These are phyloP conservation scores for Porpolomopsis calyptriformis DNA, from an alignment of 768 basidiomycete genomes.

Conservation along the genomic window DNA sequence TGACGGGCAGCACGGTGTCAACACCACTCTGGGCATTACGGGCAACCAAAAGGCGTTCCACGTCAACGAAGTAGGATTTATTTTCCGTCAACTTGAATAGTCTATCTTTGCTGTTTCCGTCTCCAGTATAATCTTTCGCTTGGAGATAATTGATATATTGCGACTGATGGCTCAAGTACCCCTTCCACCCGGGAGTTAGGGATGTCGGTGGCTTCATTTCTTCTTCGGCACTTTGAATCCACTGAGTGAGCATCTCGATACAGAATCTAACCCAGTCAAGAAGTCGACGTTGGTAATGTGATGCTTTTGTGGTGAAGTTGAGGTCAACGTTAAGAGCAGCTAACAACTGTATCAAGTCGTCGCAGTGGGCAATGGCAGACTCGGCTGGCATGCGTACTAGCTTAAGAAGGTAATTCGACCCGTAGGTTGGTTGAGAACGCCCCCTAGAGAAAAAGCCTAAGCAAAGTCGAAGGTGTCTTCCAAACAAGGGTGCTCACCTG, in stretches of 20 bases:
- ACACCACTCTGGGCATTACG: constrained; percentile 31
- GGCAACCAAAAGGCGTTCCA: constrained; percentile 22
- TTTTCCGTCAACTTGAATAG: constrained; percentile 18
- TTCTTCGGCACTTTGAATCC: constrained; percentile 17
- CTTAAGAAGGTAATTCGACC: constrained; percentile 16
- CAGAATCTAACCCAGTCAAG: constrained; percentile 31
- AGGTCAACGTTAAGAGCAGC: constrained; percentile 26
- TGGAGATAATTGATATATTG: neutral
- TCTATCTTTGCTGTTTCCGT: constrained; percentile 7
- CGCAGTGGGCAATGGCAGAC: constrained; percentile 23
- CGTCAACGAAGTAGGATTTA: constrained; percentile 25
- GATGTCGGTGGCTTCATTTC: constrained; percentile 2
- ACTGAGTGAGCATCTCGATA: constrained; percentile 14
- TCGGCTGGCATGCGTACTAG: constrained; percentile 27
- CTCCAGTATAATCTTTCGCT: neutral
- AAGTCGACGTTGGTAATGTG: constrained; percentile 20
- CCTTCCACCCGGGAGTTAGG: constrained; percentile 9
- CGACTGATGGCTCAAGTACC: constrained; percentile 7
- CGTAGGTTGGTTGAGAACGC: too few relatives aligned
- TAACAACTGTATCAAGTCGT: constrained; percentile 31
- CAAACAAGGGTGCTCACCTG: constrained; percentile 17
- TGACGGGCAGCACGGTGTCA: too few relatives aligned
- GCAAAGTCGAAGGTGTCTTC: too few relatives aligned
- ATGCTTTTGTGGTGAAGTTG: constrained; percentile 22
- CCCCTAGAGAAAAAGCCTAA: neutral